Base-by-base conservation (phyloP, 169 alveolate species). In the Cytauxzoon felis region DNA sequence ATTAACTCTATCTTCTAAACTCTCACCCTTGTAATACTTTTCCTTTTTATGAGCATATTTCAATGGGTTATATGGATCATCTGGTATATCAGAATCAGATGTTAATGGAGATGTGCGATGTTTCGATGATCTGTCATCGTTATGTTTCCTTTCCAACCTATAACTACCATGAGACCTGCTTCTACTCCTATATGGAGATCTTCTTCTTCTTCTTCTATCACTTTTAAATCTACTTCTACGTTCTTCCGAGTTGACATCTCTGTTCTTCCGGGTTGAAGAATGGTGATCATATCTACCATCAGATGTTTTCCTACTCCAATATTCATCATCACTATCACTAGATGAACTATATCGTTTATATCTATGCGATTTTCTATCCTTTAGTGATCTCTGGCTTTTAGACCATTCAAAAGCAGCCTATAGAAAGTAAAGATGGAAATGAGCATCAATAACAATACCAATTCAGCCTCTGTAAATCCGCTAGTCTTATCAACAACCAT, bases 381-480 rank as follows among this genome's bases (percentile, higher is more conserved):
- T 8, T 40, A n/a, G n/a, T n/a, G n/a, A n/a, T n/a, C 54, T 29
- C 27, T 45, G 73, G 7, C 27, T n/a, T 0, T 21, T 40, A 42
- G 78, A 61, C 81, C 81, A 70, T 40, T 70, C 81, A 16, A 70
- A 70, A 3, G 81, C 81, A 8, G 72, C 81, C 81, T 70, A 51
- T 11, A 42, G 40, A 38, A 5, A 3, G 36, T 32, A 47, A 19
- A 8, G 21, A 26, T 21, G 56, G 24, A 1, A n/a, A 32, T 18
- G 0, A 11, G 9, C 3, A 2, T 1, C 27, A 4, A 21, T 42
- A 27, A 54, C 71, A 29, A n/a, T 45, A 67, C 80, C 68, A 32
- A 23, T 47, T 67, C 80, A 0, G 80, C 80, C 1, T 67, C 80
- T 7, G 80, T 67, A 18, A 67, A 56, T 6, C 62, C 58, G 11